Conservation (phyloP, 2,329 filamentous ascomycete species). For the Verticillium tricorpus region DNA sequence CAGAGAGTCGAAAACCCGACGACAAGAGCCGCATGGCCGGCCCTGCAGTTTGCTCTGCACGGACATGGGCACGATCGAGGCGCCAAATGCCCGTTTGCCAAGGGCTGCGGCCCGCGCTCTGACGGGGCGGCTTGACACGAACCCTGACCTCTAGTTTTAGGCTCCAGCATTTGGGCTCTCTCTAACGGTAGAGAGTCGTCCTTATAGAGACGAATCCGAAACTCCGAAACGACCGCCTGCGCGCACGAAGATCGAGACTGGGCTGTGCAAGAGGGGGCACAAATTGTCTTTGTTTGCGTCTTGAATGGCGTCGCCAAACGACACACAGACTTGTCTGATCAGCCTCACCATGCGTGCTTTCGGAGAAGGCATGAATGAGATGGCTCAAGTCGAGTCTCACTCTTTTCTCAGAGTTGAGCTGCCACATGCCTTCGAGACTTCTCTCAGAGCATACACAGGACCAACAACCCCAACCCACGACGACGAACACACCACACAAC, state of each 20-base stretch:
- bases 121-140: neutral
- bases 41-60: too few relatives aligned
- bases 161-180: neutral
- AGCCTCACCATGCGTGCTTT: neutral
- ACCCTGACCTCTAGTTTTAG: neutral
- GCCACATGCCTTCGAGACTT: neutral
- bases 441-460: neutral
- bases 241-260: neutral
- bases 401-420: neutral
- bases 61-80: neutral
- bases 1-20: too few relatives aligned
- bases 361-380: neutral
- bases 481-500: neutral
- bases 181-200: neutral
- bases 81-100: neutral
- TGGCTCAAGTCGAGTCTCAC: neutral
- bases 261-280: neutral
- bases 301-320: too few relatives aligned
- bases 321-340: neutral
- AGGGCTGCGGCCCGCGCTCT: neutral
- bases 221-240: neutral
- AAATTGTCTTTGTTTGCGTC: neutral
- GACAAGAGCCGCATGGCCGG: too few relatives aligned
- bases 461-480: neutral
- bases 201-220: neutral